phyloP scores from a whole-genome alignment of 148 eudicot genomes.

The Polygonum maritimum region DNA sequence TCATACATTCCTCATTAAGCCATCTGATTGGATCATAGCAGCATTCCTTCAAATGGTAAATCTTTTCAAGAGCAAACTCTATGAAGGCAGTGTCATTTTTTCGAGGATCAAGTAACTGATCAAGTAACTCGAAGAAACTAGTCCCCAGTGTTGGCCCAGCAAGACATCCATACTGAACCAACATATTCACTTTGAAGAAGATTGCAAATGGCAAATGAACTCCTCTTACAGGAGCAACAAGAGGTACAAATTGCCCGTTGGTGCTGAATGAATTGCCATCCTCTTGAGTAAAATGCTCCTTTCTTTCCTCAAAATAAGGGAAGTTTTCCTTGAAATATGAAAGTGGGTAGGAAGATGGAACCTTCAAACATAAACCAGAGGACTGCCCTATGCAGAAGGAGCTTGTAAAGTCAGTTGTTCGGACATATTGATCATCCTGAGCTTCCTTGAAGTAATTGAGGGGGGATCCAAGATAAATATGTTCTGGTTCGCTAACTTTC shows the following conservation, averaged over 20 bases:
- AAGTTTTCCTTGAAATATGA: constrained; percentile 44
- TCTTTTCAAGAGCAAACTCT: constrained; percentile 58
- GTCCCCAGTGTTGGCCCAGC: constrained; percentile 54
- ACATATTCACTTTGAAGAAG: constrained; percentile 47
- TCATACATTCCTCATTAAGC: constrained; percentile 38
- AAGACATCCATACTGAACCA: constrained; percentile 77
- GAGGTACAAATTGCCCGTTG: constrained; percentile 52
- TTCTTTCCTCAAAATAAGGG: constrained; percentile 35
- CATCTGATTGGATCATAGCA: constrained; percentile 76
- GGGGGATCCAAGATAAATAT: neutral
- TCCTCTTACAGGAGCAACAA: constrained; percentile 44
- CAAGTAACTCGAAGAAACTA: constrained; percentile 55
- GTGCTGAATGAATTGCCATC: constrained; percentile 34
- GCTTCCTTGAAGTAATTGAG: constrained; percentile 31
- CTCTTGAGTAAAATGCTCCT: constrained; percentile 27
- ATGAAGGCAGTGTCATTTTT: constrained; percentile 22
- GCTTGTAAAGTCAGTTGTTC: constrained; percentile 71
- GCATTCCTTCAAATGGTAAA: constrained; percentile 48
- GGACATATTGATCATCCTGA: constrained; percentile 65
- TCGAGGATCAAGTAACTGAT: constrained; percentile 58
- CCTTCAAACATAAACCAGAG: constrained; percentile 55
- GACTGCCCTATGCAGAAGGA: constrained; percentile 60
- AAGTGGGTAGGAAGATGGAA: constrained; percentile 32
- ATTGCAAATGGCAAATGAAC: constrained; percentile 45
- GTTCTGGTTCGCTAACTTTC: constrained; percentile 23